Evolutionary conservation across 495 filamentous ascomycete species (phyloP).

Genomic region (Sabuloglossum arenarium): DNA sequence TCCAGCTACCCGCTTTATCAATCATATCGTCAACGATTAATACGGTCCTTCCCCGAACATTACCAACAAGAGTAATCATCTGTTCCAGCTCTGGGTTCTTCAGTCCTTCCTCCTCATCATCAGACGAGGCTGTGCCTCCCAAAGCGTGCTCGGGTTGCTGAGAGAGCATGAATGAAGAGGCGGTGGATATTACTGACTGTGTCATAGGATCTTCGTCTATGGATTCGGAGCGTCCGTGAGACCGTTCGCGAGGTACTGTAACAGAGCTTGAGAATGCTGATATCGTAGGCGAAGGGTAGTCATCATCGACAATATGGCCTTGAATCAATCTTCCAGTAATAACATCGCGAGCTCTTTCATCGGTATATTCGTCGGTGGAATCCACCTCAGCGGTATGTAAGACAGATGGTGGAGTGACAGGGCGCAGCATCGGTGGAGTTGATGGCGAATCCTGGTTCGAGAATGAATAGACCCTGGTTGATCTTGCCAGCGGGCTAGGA

Average conservation of each 20-base stretch:
- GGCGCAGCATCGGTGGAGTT: background rate
- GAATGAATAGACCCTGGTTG: background rate
- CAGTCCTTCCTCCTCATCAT: constrained; percentile 72
- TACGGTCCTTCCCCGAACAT: constrained; percentile 67
- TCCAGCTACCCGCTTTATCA: constrained; percentile 91
- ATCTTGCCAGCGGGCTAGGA: background rate
- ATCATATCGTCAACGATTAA: constrained; percentile 98
- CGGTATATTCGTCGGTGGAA: constrained; percentile 52
- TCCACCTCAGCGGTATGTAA: constrained; percentile 11
- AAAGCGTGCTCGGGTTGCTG: constrained; percentile 41
- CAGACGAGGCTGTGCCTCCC: constrained; percentile 63
- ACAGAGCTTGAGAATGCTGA: constrained; percentile 40
- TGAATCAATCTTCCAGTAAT: constrained; percentile 85
- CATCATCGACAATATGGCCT: constrained; percentile 88
- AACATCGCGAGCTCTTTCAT: constrained; percentile 73
- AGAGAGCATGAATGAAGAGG: constrained; percentile 26
- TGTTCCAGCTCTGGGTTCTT: constrained; percentile 59
- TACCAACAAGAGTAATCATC: constrained; percentile 89
- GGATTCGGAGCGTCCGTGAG: constrained; percentile 15
- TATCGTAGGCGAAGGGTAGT: constrained; percentile 55
- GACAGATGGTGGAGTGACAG: constrained; percentile 7
- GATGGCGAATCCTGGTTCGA: background rate
- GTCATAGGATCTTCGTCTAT: constrained; percentile 40
- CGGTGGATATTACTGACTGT: constrained; percentile 40
- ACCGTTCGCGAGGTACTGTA: constrained; percentile 19